Conservation (phyloP, 1,284 basidiomycete genomes). For the Cronartium ribicola region DNA sequence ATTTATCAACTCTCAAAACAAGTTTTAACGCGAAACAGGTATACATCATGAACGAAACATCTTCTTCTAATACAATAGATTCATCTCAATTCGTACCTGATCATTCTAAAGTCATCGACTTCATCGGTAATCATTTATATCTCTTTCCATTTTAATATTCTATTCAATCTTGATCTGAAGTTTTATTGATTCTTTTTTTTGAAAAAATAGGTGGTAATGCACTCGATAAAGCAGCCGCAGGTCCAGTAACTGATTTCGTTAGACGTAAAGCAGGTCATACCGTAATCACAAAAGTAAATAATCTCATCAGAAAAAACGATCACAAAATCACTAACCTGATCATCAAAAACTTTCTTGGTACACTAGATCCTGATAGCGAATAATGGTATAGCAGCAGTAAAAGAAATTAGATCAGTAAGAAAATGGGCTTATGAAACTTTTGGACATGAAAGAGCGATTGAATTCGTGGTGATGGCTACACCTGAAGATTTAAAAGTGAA, state of each 20-base stretch:
- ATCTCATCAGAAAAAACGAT: conserved; percentile 10
- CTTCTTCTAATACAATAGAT: conserved; percentile 18
- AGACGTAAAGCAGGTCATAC: conserved; percentile 89
- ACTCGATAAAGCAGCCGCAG: conserved; percentile 72
- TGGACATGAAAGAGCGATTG: conserved; percentile 88
- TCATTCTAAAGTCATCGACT: conserved; percentile 48
- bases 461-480: conserved; percentile 99
- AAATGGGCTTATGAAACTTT: conserved; percentile 99
- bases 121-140: conserved; percentile 46
- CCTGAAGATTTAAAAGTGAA: conserved; percentile 98
- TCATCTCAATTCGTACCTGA: conserved; percentile 46
- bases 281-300: conserved; percentile 88
- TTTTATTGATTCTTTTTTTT: background rate
- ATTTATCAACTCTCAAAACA: no score
- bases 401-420: conserved; percentile 96
- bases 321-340: conserved; percentile 24
- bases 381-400: conserved; percentile 98
- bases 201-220: conserved; percentile 76
- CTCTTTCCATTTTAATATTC: background rate
- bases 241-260: conserved; percentile 85
- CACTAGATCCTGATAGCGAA: conserved; percentile 87
- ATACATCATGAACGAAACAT: no score
- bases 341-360: conserved; percentile 1
- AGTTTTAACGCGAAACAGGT: no score
- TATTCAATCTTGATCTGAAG: background rate